Evolutionary conservation across 805 yeast genomes (phyloP), one percentile per base, ranked within the genome.

Genomic region (Sugiyamaella mastotermitis): DNA sequence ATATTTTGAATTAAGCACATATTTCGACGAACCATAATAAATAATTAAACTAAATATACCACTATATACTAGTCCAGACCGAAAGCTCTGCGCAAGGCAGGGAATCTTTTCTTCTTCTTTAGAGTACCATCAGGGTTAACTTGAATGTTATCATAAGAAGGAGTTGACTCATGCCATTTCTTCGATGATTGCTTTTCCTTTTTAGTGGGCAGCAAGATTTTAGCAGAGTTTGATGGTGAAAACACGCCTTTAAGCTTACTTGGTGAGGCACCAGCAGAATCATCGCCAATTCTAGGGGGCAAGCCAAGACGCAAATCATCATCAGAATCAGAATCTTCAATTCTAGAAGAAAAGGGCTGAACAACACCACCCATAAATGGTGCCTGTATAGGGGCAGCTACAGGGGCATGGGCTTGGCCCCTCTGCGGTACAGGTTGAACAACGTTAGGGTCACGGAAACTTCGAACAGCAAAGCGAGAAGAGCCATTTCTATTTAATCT

Each of bases 301-400:
- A 23, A 8, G 7, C 31, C 26, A 6, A 37, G 31, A 25, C 14
- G 39, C 13, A 19, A 35, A 9, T 57, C 62, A 25, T 55, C 58
- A 5, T 58, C 62, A 8, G 57, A 47, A 37, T 58, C 62, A 4
- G 56, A 48, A 35, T 58, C 63, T 16, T 55, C 57, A 30, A 58
- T 45, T 7, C 62, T 50, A n/a, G 60, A 55, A 22, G 39, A 33
- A 52, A 57, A 57, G 10, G 31, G 32, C 29, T 8, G 36, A n/a
- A n/a, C n/a, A 7, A 7, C 8, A 7, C 7, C 17, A 13, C 7
- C 7, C 15, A 27, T 17, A 13, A 17, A 6, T 27, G 30, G 30
- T 23, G 26, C 11, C 11, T 23, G 26, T 11, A 27, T 27, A 6
- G 30, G 30, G 9, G 30, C 18, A 7, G 30, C 8, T 5, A 9